phyloP scores from a whole-genome alignment of 2,329 filamentous ascomycete species.

The Plenodomus biglobosus region DNA sequence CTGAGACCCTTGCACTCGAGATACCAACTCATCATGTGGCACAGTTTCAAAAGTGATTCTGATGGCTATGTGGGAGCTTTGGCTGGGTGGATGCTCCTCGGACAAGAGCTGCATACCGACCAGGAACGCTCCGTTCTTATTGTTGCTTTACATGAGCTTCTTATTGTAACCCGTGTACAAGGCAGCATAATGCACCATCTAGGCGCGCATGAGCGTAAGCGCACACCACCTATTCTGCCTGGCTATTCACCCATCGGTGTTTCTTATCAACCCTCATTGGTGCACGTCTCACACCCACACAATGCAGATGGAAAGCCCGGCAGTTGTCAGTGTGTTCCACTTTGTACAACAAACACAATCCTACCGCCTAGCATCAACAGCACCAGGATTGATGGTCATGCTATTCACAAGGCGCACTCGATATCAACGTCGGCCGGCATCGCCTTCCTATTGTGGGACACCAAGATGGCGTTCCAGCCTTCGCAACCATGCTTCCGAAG shows the following conservation, averaged over 20 bases:
- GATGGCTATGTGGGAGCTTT: background rate
- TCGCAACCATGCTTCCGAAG: background rate
- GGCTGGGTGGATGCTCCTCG: too few species aligned
- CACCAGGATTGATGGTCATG: background rate
- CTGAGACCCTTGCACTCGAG: background rate
- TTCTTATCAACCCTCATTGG: background rate
- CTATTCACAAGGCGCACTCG: background rate
- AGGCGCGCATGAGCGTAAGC: background rate
- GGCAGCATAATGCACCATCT: background rate
- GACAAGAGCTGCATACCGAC: background rate
- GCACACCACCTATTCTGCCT: background rate
- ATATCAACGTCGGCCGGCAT: background rate
- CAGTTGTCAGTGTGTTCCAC: background rate
- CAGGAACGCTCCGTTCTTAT: background rate
- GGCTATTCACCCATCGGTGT: background rate
- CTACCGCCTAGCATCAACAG: background rate
- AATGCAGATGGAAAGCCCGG: background rate
- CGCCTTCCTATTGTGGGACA: background rate
- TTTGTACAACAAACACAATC: background rate
- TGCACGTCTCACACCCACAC: background rate
- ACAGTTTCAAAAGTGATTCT: background rate
- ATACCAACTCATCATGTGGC: background rate
- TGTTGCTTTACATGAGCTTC: slow-evolving; percentile 1
- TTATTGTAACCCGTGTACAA: slow-evolving; percentile 4
- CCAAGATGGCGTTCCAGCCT: background rate